Conservation (phyloP, 2,329 filamentous ascomycete species). For the Ceratocystis papillata region DNA sequence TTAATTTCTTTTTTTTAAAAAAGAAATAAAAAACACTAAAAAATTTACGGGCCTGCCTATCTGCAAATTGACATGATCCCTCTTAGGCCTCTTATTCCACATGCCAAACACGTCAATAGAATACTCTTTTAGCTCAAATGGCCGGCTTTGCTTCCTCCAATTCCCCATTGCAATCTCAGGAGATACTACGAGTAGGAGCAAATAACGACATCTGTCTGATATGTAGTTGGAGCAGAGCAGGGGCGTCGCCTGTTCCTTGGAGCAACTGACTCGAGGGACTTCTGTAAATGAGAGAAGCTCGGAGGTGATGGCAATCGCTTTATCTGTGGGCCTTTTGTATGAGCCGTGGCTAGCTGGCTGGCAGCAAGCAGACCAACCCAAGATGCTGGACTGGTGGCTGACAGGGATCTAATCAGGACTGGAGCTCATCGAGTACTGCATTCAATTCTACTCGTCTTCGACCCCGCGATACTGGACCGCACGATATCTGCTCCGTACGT, state of each 20-base stretch:
- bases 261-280: slow-evolving; percentile 3
- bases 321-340: slow-evolving; percentile 5
- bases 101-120: too few species aligned
- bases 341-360: not conserved
- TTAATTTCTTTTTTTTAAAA: too few species aligned
- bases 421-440: too few species aligned
- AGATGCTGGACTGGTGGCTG: not conserved
- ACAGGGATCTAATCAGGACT: too few species aligned
- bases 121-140: too few species aligned
- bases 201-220: not conserved
- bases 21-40: too few species aligned
- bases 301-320: not conserved
- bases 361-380: not conserved
- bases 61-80: too few species aligned
- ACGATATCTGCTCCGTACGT: not conserved
- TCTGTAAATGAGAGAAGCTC: not conserved
- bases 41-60: too few species aligned
- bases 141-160: too few species aligned
- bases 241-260: not conserved
- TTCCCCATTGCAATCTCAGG: too few species aligned
- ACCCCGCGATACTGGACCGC: not conserved
- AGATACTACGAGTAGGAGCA: not conserved
- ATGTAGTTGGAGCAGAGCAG: not conserved
- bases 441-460: not conserved
- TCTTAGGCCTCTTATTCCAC: too few species aligned